Conservation (phyloP, 768 basidiomycete species). For the Lentinula aciculospora region DNA sequence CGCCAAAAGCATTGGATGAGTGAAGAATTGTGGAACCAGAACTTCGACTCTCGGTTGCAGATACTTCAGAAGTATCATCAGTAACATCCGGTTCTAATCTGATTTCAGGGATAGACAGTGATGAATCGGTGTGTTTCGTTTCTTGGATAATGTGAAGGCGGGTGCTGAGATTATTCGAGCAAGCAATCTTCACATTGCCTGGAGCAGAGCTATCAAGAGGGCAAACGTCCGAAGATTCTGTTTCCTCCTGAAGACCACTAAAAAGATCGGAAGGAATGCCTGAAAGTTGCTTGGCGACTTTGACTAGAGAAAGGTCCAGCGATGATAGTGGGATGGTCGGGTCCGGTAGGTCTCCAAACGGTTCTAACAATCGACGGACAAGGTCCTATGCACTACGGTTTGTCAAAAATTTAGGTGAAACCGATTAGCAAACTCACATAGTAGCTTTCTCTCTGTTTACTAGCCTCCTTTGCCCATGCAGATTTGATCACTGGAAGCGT, state of each 20-base stretch:
- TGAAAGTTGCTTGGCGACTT: slow-evolving; percentile 50
- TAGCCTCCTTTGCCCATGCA: slow-evolving; percentile 51
- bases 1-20: slow-evolving; percentile 36
- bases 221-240: slow-evolving; percentile 36
- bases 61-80: not conserved
- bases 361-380: slow-evolving; percentile 55
- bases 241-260: slow-evolving; percentile 43
- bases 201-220: slow-evolving; percentile 46
- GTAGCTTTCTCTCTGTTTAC: slow-evolving; percentile 62
- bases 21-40: slow-evolving; percentile 38
- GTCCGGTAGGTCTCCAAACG: slow-evolving; percentile 38
- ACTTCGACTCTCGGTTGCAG: slow-evolving; percentile 2
- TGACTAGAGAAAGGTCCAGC: slow-evolving; percentile 43
- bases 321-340: slow-evolving; percentile 32
- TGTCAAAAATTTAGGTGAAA: not conserved
- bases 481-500: slow-evolving; percentile 52
- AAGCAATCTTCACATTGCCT: slow-evolving; percentile 41
- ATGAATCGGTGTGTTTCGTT: slow-evolving; percentile 16
- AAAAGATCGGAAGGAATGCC: slow-evolving; percentile 49
- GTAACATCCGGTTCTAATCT: slow-evolving; percentile 24
- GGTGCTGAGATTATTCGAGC: slow-evolving; percentile 46
- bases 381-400: slow-evolving; percentile 47
- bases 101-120: slow-evolving; percentile 31
- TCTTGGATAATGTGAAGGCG: slow-evolving; percentile 43
- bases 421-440: slow-evolving; percentile 54